Evolutionary conservation across 2,329 filamentous ascomycete genomes (phyloP).

Genomic region (Sphaerulina vaccinii): DNA sequence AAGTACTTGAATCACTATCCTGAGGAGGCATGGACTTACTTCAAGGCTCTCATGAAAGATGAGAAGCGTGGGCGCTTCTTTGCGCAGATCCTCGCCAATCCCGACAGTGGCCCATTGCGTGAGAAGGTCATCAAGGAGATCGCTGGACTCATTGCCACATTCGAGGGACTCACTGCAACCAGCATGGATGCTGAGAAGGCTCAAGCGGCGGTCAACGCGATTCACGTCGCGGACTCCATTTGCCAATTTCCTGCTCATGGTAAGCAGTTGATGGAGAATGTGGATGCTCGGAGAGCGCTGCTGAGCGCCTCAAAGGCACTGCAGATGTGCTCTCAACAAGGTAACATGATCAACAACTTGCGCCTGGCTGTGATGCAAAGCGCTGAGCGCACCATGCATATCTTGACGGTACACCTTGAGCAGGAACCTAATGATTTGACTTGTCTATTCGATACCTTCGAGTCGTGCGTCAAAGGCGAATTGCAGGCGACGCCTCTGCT

Average conservation of each 20-base stretch:
- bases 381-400: constrained; percentile 79
- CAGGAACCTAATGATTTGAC: constrained; percentile 65
- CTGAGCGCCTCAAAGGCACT: constrained; percentile 71
- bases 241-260: constrained; percentile 64
- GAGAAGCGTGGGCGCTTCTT: constrained; percentile 87
- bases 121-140: constrained; percentile 72
- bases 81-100: constrained; percentile 76
- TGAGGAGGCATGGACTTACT: constrained; percentile 78
- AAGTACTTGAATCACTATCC: constrained; percentile 93
- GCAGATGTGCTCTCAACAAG: constrained; percentile 68
- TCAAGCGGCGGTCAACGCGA: constrained; percentile 78
- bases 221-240: constrained; percentile 80
- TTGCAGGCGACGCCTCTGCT: constrained; percentile 74
- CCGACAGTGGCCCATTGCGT: constrained; percentile 71
- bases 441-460: constrained; percentile 78
- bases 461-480: constrained; percentile 78
- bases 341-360: constrained; percentile 67
- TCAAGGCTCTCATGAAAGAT: constrained; percentile 77
- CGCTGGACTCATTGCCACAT: constrained; percentile 66
- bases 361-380: constrained; percentile 86
- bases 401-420: constrained; percentile 77
- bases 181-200: constrained; percentile 65
- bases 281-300: constrained; percentile 58
- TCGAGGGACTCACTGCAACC: constrained; percentile 49
- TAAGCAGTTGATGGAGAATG: constrained; percentile 63